Evolutionary conservation across 2,329 filamentous ascomycete genomes (phyloP), one percentile per base, ranked within the genome.

Genomic region (Apiospora aurea): DNA sequence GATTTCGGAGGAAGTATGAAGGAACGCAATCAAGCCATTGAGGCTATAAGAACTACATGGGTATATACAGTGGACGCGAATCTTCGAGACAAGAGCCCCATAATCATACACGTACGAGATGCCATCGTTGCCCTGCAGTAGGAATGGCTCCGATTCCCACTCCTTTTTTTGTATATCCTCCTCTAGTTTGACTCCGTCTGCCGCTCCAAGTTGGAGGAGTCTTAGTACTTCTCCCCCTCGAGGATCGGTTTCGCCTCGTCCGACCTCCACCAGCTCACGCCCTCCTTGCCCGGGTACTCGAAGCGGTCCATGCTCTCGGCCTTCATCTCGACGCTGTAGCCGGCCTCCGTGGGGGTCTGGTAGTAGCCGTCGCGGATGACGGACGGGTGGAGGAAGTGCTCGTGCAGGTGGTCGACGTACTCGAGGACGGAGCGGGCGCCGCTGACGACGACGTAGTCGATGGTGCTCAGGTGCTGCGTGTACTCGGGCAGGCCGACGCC

Each of bases 271-370:
- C 94, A 97, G 79, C 94, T 93, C 76, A 93, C 91, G 4, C 92
- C 92, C 74, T 92, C 87, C 78, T 92, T 89, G 10, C 94, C 94
- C 1, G 94, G 95, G 81, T 90, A 97, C 69, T 88, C 87, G 80
- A 88, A 97, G 76, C 82, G 83, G 75, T 95, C 93, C 94, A 97
- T 96, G 81, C 93, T 96, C 75, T 91, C 93, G 4, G 90, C 83
- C 89, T 94, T 96, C 94, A 97, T 97, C 89, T 97, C 94, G 2
- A 97, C 95, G 79, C 93, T 95, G 82, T 97, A 97, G 0, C 95
- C 95, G 0, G 95, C 88, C 80, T 94, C 91, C 74, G 85, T 91
- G 0, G 95, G 95, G 0, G 95, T 97, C 76, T 93, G 92, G 84
- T 97, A 97, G 83, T 94, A 96, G 4, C 95, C 95, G 76, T 95